Base-by-base conservation (phyloP, 129 eudicot species). In the Cynara cardunculus region DNA sequence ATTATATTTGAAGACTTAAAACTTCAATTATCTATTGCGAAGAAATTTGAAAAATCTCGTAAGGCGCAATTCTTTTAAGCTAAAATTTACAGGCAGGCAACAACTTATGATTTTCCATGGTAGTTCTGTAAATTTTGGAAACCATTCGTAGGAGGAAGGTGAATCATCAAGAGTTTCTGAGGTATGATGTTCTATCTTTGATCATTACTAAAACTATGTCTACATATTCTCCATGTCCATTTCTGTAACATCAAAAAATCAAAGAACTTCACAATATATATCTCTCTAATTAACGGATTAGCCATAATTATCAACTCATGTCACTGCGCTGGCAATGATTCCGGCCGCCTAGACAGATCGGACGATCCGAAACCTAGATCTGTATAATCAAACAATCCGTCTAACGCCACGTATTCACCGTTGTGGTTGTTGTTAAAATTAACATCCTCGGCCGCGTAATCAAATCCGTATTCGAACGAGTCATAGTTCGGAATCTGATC, bases 311-410 rank as follows among this genome's bases (percentile, higher is more conserved):
- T 28, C 21, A 16, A 11, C 72, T 21, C 0, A 56, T 31, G 80
- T 84, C 87, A 88, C 76, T 71, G 85, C 1, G 92, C 97, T 46
- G 91, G 97, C 37, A 85, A 44, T 1, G 89, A 65, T 61, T 90
- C 91, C 75, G 92, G 71, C 67, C 84, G 78, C 87, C 90, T 81
- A 7, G 73, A 13, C 74, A 85, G 25, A 75, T 90, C 96, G 1
- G 79, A 67, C 46, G 88, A 68, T 73, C 89, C 94, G 73, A 89
- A 89, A 49, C 85, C 91, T 18, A 84, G 5, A 85, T 93, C 98
- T 62, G 94, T 79, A 80, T 89, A 81, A 83, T 93, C 98, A 84
- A 91, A 91, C 73, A 93, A 74, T 64, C 98, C 98, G 24, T 91
- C 98, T 7, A 91, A 32, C 76, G 91, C 85, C 89, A 82, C 89